Base-by-base conservation (phyloP, 768 basidiomycete species). In the Gautieria morchelliformis region DNA sequence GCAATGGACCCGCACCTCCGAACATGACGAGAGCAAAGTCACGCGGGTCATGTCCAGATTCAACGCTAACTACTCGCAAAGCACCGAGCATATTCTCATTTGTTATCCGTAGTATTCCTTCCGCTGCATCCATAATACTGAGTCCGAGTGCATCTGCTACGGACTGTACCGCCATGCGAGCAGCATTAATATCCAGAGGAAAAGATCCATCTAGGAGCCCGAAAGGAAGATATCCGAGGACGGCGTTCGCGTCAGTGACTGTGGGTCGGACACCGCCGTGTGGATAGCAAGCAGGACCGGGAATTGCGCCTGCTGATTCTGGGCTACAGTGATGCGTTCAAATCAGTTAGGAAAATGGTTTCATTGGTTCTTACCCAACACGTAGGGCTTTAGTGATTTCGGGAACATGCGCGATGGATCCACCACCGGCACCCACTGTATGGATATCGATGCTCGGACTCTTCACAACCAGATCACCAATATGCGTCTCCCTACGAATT, bases 41-140 rank as follows among this genome's bases (percentile, higher is more conserved):
- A n/a, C 67, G 59, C 11, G 67, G 68, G 57, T 69, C 67, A 46
- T 69, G 66, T 27, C 67, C 68, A 58, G 68, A 63, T 52, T 69
- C 68, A 5, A 69, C 63, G 40, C 66, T 67, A 41, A 68, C 65
- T 51, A 66, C 64, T 41, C 67, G 64, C 51, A 70, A 52, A 46
- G 66, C 65, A 5, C 68, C 69, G 42, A 68, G 68, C 62, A 69
- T 68, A 49, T 65, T 66, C 53, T 70, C 68, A 24, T 64, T 61
- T 4, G 68, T 61, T 30, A 69, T 56, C 20, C 64, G 62, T 17
- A 69, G 51, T 37, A 68, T 68, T 0, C 66, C 68, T 50, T 69
- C 68, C 3, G 68, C 68, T 12, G 68, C 68, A 49, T 67, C 67
- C 19, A 60, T 42, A 7, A 65, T 44, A 14, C 55, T 62, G 12